Conservation (phyloP, 2,329 filamentous ascomycete genomes). For the Penicillium sp. region DNA sequence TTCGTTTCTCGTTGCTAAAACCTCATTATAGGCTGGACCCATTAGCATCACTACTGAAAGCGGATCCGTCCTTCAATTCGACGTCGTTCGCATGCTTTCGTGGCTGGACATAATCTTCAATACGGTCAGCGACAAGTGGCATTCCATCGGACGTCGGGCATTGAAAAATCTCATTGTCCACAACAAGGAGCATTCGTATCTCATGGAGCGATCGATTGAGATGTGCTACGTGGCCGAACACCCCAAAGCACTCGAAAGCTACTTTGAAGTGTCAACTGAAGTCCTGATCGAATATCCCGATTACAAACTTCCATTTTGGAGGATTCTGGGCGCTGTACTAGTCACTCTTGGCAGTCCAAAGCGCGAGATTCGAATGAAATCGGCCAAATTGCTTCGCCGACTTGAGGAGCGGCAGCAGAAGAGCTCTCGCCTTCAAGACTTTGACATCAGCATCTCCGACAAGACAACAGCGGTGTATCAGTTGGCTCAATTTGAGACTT, state of each 20-base stretch:
- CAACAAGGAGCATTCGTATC: slow-evolving; percentile 78
- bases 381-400: slow-evolving; percentile 70
- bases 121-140: slow-evolving; percentile 83
- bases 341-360: slow-evolving; percentile 91
- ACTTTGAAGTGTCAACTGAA: slow-evolving; percentile 86
- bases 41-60: slow-evolving; percentile 85
- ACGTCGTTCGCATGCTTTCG: slow-evolving; percentile 82
- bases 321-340: slow-evolving; percentile 76
- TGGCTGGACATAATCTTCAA: slow-evolving; percentile 97
- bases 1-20: slow-evolving; percentile 8
- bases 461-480: slow-evolving; percentile 99
- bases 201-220: slow-evolving; percentile 84
- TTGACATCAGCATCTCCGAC: slow-evolving; percentile 96
- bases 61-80: slow-evolving; percentile 80
- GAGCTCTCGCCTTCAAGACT: slow-evolving; percentile 89
- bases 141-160: slow-evolving; percentile 80
- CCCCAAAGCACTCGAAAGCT: slow-evolving; percentile 83
- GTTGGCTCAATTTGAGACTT: slow-evolving; percentile 93
- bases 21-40: slow-evolving; percentile 49
- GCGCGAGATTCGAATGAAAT: slow-evolving; percentile 82
- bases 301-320: slow-evolving; percentile 84
- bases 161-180: slow-evolving; percentile 84
- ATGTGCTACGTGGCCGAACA: slow-evolving; percentile 80
- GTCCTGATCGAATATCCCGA: slow-evolving; percentile 78
- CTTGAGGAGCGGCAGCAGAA: slow-evolving; percentile 78